Base-by-base conservation (phyloP, 2,329 filamentous ascomycete genomes). In the Fusarium abutilonis region DNA sequence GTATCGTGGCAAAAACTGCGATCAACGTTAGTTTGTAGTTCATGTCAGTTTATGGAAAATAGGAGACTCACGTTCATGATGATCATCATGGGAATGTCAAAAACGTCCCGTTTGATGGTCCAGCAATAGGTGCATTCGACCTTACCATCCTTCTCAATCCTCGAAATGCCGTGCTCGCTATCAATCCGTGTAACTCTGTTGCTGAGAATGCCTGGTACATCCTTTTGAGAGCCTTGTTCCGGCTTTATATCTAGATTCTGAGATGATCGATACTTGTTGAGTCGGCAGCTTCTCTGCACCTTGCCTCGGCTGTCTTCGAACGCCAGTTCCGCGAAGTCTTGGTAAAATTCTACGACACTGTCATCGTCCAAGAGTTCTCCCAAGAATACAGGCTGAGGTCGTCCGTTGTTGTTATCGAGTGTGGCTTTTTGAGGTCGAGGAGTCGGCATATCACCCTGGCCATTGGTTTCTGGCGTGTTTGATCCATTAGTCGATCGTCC, bases 21-120 rank as follows among this genome's bases (percentile, higher is more conserved):
- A 14, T 4, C 43, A 11, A 36, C 4, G 61, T 63, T 46, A 52
- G 41, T 11, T 43, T 6, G 13, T 6, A 14, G 14, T 6, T 17
- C 10, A 45, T 9, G 6, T 9, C 11, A 11, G 7, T 15, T 6
- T 32, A 10, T 6, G 8, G 35, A 36, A 28, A 17, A 9, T 32
- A 43, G 17, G 23, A 50, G 31, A 89, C 93, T 89, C 76, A 97
- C 95, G 80, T 97, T 97, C 82, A 98, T 94, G 72, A 97, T 91
- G 76, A 98, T 96, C 79, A 98, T 83, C 92, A 97, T 97, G 19
- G 95, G 95, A 76, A 98, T 97, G 79, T 98, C 94, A 79, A 98
- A 98, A 36, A 95, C 92, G 76, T 99, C 95, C 63, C 94, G 85
- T 79, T 97, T 97, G 62, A 98, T 93, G 63, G 92, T 94, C 93